Percentiles rank a stretch among this genome's conserved stretches.
Conservation (phyloP, 371 early-diverging fungal species). For the Cokeromyces recurvatus region DNA sequence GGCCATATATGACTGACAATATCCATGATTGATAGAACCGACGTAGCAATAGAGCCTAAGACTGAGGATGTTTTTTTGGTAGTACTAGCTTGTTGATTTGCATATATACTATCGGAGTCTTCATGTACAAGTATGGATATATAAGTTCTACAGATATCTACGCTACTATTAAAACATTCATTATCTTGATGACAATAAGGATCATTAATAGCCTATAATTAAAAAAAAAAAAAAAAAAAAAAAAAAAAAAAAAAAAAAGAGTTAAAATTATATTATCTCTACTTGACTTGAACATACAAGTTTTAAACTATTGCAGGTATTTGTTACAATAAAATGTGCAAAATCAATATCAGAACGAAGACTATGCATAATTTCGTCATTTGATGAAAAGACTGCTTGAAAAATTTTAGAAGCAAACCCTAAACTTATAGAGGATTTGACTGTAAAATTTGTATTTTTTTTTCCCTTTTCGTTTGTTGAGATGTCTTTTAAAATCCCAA, state of each 20-base stretch:
- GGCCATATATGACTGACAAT: slow-evolving; percentile 29
- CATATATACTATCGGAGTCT: slow-evolving; percentile 35
- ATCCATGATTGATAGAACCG: slow-evolving; percentile 14
- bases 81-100: slow-evolving; percentile 28
- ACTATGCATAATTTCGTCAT: slow-evolving; percentile 1
- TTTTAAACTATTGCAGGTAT: slow-evolving; percentile 19
- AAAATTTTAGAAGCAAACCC: slow-evolving; percentile 24
- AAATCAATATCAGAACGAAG: slow-evolving; percentile 31
- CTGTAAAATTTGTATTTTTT: slow-evolving; percentile 11
- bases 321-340: slow-evolving; percentile 38
- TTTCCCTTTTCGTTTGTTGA: slow-evolving; percentile 33
- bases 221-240: not conserved
- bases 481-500: slow-evolving; percentile 25
- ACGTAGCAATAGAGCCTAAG: slow-evolving; percentile 11
- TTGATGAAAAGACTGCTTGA: slow-evolving; percentile 23
- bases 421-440: slow-evolving; percentile 22
- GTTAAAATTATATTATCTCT: no score
- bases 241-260: no score
- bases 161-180: slow-evolving; percentile 2
- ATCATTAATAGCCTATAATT: slow-evolving; percentile 17
- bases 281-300: slow-evolving; percentile 10
- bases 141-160: slow-evolving; percentile 12
- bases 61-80: slow-evolving; percentile 14
- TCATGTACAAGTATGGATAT: slow-evolving; percentile 25
- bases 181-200: slow-evolving; percentile 10